These are phyloP conservation scores for Saccharomycopsis phalli DNA, from an alignment of 1,139 yeast species.

Conservation along the genomic window DNA sequence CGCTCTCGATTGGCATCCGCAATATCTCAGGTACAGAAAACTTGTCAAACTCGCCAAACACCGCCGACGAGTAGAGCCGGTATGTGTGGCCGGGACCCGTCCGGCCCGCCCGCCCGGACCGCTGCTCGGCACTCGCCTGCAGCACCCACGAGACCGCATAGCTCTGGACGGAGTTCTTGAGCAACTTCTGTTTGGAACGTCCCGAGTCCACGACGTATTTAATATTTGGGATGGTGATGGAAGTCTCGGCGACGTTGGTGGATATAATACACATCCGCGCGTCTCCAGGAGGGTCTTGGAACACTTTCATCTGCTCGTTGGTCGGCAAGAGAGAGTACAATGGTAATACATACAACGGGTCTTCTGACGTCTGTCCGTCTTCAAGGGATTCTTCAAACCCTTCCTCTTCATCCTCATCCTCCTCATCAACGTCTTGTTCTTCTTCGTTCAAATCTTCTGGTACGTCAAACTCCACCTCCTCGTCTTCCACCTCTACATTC, in stretches of 20 bases:
- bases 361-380: conserved; percentile 65
- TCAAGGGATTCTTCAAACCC: conserved; percentile 82
- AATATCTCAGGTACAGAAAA: conserved; percentile 85
- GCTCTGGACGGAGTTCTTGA: conserved; percentile 85
- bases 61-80: conserved; percentile 89
- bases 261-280: conserved; percentile 88
- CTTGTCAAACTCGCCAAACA: conserved; percentile 71
- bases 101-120: conserved; percentile 98
- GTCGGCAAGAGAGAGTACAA: conserved; percentile 89
- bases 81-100: conserved; percentile 99
- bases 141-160: conserved; percentile 90
- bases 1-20: conserved; percentile 94
- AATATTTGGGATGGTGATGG: conserved; percentile 92
- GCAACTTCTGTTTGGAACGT: conserved; percentile 77
- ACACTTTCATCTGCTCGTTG: conserved; percentile 88
- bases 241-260: conserved; percentile 96
- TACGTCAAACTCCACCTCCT: conserved; percentile 72
- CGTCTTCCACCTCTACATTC: conserved; percentile 69
- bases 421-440: conserved; percentile 36
- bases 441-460: conserved; percentile 25
- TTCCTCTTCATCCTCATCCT: conserved; percentile 63
- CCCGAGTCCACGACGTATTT: conserved; percentile 95
- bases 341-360: conserved; percentile 86
- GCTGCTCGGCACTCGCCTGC: conserved; percentile 91
- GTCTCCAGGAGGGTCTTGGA: conserved; percentile 63